Conservation (phyloP, 163 green algal species). For the Trebouxia gelatinosa region DNA sequence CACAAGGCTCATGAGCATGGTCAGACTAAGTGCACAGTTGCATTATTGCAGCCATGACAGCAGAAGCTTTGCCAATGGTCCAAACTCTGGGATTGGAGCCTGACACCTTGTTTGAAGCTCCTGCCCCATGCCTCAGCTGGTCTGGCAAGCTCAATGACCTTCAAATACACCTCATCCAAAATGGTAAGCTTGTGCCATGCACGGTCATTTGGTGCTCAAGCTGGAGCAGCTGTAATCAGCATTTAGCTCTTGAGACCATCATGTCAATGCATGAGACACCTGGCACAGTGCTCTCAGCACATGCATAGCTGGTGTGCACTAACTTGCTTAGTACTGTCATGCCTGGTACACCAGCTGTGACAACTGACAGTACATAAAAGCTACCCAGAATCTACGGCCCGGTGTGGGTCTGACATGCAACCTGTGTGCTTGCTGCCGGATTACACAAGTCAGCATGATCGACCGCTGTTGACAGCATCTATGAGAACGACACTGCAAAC, state of each 20-base stretch:
- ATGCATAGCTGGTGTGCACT: too few relatives aligned
- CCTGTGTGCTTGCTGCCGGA: too few relatives aligned
- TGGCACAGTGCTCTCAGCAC: neutral
- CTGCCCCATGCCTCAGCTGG: constrained; percentile 64
- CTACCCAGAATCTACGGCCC: too few relatives aligned
- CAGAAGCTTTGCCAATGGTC: constrained; percentile 85
- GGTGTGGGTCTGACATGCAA: too few relatives aligned
- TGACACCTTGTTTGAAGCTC: constrained; percentile 57
- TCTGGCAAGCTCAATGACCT: constrained; percentile 57
- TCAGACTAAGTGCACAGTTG: neutral
- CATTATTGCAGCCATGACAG: constrained; percentile 83
- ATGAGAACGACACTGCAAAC: neutral
- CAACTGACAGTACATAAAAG: neutral
- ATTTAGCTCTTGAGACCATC: too few relatives aligned
- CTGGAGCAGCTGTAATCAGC: neutral
- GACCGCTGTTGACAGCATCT: neutral
- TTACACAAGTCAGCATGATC: too few relatives aligned
- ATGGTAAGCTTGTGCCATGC: constrained; percentile 43
- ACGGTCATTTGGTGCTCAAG: neutral
- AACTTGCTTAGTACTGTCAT: neutral
- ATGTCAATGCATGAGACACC: neutral
- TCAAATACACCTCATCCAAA: constrained; percentile 73
- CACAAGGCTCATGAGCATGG: neutral
- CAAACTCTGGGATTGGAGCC: constrained; percentile 61
- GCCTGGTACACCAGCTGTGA: neutral